phyloP scores from a whole-genome alignment of 1,284 basidiomycete genomes.

The Thelephora terrestris region DNA sequence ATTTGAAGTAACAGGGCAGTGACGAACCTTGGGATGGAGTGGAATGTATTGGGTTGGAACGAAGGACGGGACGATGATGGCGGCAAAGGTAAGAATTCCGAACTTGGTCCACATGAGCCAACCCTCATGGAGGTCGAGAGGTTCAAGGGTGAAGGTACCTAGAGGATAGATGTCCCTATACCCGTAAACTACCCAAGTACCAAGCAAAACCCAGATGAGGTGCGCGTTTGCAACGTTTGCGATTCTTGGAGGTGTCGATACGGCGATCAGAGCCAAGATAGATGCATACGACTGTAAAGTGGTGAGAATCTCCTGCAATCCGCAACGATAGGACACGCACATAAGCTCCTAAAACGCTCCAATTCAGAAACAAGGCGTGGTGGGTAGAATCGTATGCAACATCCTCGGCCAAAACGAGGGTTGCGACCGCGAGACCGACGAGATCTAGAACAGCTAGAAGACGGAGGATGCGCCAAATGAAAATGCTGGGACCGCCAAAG shows the following conservation, averaged over 20 bases:
- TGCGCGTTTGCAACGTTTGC: constrained; percentile 15
- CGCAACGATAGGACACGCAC: constrained; percentile 10
- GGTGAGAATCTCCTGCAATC: not conserved
- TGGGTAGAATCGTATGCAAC: not conserved
- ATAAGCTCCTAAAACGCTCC: constrained; percentile 12
- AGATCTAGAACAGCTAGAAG: constrained; percentile 12
- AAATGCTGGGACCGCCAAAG: constrained; percentile 16
- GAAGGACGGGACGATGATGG: constrained; percentile 33
- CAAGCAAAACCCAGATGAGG: constrained; percentile 25
- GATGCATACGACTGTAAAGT: constrained; percentile 14
- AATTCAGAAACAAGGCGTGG: constrained; percentile 3
- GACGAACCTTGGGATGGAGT: constrained; percentile 25
- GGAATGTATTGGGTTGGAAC: constrained; percentile 37
- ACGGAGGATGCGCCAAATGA: constrained; percentile 16
- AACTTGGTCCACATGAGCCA: constrained; percentile 26
- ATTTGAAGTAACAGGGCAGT: not conserved
- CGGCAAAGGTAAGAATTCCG: constrained; percentile 30
- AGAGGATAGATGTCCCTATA: constrained; percentile 45
- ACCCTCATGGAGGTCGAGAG: constrained; percentile 31
- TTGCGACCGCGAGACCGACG: constrained; percentile 12
- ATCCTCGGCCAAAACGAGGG: constrained; percentile 6
- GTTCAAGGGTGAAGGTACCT: constrained; percentile 28
- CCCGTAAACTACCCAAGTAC: constrained; percentile 32
- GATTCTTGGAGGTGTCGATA: constrained; percentile 7
- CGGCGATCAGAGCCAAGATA: constrained; percentile 14